Base-by-base conservation (phyloP, 257 asterid species). In the Petunia secreta region DNA sequence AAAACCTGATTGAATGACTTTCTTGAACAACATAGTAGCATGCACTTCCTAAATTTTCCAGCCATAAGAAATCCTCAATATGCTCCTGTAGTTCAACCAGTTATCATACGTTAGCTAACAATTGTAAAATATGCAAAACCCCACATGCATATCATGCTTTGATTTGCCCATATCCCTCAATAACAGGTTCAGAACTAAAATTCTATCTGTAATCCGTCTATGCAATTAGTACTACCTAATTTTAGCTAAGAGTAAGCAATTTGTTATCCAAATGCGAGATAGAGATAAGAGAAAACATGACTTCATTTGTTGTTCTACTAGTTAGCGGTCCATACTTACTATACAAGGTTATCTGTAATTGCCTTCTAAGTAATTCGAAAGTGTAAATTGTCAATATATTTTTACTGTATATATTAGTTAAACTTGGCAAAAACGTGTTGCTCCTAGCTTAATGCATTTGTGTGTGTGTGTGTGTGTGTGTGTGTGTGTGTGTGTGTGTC, bases 31-130 rank as follows among this genome's bases (percentile, higher is more conserved):
- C 96, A 92, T 10, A 91, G 80, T 86, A 68, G 55, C 90, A 90
- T 87, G 88, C 93, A 92, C 78, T 82, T 89, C 89, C 87, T 89
- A 38, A 91, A 84, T 80, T 90, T 89, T 83, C 90, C 96, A 37
- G 97, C 95, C 94, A 92, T 39, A 64, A 7, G 53, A 25, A 67
- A 76, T 76, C 71, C 57, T 54, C 59, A 15, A 50, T 8, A 38
- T 69, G 15, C 73, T 57, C 83, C 90, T 86, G 87, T 76, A 69
- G 16, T 77, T 34, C 44, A 71, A n/a, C 44, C 41, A 71, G 6
- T 71, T 34, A 48, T 71, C 25, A 34, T 34, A 34, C 0, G 14
- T 69, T 46, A 50, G 40, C 44, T 9, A n/a, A 44, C 39, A 44
- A n/a, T 65, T 5, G 14, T 41, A 67, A 4, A 67, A 8, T 68